These are phyloP conservation scores for Quercus berberidifolia DNA, from an alignment of 306 rosid species.

Conservation along the genomic window DNA sequence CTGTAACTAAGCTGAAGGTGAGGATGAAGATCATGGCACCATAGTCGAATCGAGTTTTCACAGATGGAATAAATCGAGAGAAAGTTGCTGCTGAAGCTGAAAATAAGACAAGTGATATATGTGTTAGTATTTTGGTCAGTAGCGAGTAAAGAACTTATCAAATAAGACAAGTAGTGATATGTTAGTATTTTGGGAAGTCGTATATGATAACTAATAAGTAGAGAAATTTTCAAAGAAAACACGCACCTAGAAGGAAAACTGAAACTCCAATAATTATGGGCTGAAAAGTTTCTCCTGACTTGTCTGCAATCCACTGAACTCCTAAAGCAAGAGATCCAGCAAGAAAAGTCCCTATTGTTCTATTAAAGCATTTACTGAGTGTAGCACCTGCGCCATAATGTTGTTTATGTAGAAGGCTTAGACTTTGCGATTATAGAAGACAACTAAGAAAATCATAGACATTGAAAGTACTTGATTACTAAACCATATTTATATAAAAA, in stretches of 20 bases:
- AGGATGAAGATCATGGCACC: constrained; percentile 1
- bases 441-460: not conserved
- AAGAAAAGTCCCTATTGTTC: not conserved
- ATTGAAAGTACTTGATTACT: not conserved
- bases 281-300: not conserved
- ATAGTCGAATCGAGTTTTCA: not conserved
- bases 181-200: too few relatives aligned
- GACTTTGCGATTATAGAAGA: not conserved
- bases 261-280: not conserved
- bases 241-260: not conserved
- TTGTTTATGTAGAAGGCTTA: not conserved
- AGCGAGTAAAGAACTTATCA: not conserved
- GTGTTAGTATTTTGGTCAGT: too few relatives aligned
- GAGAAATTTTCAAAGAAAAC: not conserved
- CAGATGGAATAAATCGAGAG: not conserved
- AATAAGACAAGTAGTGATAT: not conserved
- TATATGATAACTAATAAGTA: too few relatives aligned
- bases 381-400: not conserved
- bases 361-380: not conserved
- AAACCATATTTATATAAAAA: not conserved
- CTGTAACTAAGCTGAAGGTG: constrained; percentile 6
- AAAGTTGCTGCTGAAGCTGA: not conserved
- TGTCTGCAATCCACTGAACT: not conserved
- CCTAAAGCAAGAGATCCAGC: constrained; percentile 6
- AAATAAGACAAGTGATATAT: not conserved